These are phyloP conservation scores for Peribolospora kevripleyi DNA, from an alignment of 768 basidiomycete genomes.

Conservation along the genomic window DNA sequence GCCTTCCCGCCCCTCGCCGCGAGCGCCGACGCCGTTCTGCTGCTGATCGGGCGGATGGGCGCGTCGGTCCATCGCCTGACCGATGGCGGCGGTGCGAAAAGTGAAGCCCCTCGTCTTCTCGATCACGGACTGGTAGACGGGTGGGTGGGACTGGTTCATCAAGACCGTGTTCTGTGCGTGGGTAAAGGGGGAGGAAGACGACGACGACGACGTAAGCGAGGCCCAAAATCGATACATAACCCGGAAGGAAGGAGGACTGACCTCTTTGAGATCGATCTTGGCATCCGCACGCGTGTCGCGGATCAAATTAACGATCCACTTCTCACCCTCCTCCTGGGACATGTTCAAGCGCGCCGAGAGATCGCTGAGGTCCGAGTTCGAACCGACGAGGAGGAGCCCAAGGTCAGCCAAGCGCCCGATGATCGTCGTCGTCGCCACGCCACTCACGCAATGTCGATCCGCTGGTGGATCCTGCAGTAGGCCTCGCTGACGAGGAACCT, in stretches of 20 bases:
- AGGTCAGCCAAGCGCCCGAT: not conserved
- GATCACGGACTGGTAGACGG: conserved; percentile 79
- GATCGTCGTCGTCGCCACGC: not conserved
- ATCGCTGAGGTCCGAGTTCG: conserved; percentile 29
- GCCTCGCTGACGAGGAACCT: conserved; percentile 89
- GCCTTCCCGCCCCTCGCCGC: conserved; percentile 9
- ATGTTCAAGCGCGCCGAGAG: conserved; percentile 82
- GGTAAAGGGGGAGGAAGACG: no score
- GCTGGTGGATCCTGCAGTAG: conserved; percentile 86
- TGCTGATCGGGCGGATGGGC: not conserved
- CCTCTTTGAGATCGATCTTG: conserved; percentile 92
- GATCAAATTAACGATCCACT: conserved; percentile 98
- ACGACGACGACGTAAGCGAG: no score
- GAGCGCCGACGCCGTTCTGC: conserved; percentile 6
- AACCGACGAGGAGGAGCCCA: not conserved
- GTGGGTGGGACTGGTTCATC: conserved; percentile 68
- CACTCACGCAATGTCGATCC: conserved; percentile 23
- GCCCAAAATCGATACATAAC: no score
- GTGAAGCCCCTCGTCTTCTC: conserved; percentile 84
- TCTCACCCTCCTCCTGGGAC: conserved; percentile 84
- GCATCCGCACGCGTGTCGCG: conserved; percentile 95
- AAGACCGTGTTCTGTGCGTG: conserved; percentile 65
- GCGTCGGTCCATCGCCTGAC: conserved; percentile 37
- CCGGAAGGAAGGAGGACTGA: conserved; percentile 16
- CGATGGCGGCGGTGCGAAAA: conserved; percentile 69